Base-by-base conservation (phyloP, 139 green algal species). In the Trebouxia sp. region DNA sequence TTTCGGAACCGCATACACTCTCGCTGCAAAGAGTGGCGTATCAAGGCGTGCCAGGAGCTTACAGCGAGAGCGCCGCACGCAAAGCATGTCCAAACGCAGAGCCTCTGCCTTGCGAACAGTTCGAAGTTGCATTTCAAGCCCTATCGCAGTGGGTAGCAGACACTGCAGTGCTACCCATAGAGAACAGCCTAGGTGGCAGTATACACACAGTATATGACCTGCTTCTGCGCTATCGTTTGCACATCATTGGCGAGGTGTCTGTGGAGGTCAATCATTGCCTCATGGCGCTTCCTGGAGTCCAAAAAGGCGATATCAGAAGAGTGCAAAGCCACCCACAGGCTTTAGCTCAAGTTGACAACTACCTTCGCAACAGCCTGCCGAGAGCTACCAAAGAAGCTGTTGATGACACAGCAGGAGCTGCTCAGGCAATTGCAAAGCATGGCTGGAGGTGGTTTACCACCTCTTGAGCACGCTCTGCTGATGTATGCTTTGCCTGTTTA, bases 221-320 rank as follows among this genome's bases (percentile, higher is more conserved):
- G 41, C 87, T 99, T 58, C 84, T 97, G 76, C 82, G 88, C 30
- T 87, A 86, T 30, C 75, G 89, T 22, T 83, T 98, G 75, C 90
- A 97, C 87, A 98, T 98, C 30, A 90, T 98, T 53, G 94, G 92
- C 6, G 96, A 99, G 88, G 91, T 79, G 28, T 87, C 83, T 11
- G 81, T 98, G 24, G 77, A 85, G 12, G 93, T 99, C 38, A 91
- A 96, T 81, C 97, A 99, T 90, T 99, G 96, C 84, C 89, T 99
- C 76, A 78, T 99, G 83, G 97, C 93, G 24, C 89, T 97, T 62
- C 94, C 95, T 6, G 97, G 96, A 6, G 91, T 90, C 0, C 79
- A 87, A 35, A 93, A 91, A 58, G 58, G 72, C 5, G 91, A 98
- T 62, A 74, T 99, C 48, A 92, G 82, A 39, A 83, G 92, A 9